These are phyloP conservation scores for Chytriomyces hyalinus DNA, from an alignment of 192 early-diverging fungal genomes.

Conservation along the genomic window DNA sequence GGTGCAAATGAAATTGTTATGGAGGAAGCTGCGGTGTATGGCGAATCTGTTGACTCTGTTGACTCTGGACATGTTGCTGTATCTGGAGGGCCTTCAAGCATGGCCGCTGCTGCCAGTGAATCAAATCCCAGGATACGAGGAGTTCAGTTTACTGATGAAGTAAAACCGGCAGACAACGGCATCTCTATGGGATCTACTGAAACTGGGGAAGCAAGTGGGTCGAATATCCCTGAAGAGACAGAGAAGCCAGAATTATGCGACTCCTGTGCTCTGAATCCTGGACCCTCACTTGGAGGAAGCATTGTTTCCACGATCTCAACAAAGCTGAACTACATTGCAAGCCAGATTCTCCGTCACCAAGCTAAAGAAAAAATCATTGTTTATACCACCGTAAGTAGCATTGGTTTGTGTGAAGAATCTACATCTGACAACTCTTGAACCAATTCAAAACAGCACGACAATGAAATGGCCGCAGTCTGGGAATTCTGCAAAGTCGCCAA, in stretches of 20 bases:
- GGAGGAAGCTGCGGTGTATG: neutral
- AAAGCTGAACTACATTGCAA: slow-evolving; percentile 63
- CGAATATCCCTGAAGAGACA: neutral
- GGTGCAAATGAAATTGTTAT: neutral
- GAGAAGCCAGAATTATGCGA: neutral
- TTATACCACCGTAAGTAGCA: slow-evolving; percentile 49
- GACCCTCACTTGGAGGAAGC: neutral
- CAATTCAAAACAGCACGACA: slow-evolving; percentile 39
- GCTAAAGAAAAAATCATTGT: slow-evolving; percentile 65
- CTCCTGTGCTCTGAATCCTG: neutral
- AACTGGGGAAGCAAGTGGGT: neutral
- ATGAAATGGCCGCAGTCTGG: slow-evolving; percentile 58
- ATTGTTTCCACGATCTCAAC: slow-evolving; percentile 55
- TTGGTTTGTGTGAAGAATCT: slow-evolving; percentile 1
- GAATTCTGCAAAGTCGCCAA: slow-evolving; percentile 57
- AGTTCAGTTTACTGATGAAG: too few relatives aligned
- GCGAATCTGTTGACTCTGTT: too few relatives aligned
- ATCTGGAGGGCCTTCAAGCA: too few relatives aligned
- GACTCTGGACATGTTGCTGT: too few relatives aligned
- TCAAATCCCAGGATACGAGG: too few relatives aligned
- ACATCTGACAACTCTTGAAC: neutral
- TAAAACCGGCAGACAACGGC: too few relatives aligned
- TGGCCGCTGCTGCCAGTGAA: too few relatives aligned
- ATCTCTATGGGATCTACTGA: too few relatives aligned
- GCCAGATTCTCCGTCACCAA: slow-evolving; percentile 38